These are phyloP conservation scores for Neoarthrinium moseri DNA, from an alignment of 2,329 filamentous ascomycete species.

Conservation along the genomic window DNA sequence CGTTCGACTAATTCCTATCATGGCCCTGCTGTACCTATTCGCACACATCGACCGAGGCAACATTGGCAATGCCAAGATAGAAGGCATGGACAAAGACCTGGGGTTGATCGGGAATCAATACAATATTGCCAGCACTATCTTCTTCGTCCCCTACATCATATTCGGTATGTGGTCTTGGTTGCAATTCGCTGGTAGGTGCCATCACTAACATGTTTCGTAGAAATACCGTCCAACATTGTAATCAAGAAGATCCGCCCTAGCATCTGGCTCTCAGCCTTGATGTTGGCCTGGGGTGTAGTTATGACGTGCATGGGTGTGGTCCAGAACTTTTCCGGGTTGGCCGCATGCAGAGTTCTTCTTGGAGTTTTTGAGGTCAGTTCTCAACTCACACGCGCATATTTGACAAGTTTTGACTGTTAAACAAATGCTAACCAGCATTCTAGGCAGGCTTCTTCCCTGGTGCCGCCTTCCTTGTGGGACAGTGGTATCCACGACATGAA, in stretches of 20 bases:
- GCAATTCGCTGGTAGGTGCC: constrained; percentile 33
- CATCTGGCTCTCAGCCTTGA: background rate
- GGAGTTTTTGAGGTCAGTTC: constrained; percentile 35
- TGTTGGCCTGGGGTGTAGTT: constrained; percentile 11
- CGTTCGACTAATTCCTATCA: constrained; percentile 20
- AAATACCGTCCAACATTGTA: constrained; percentile 28
- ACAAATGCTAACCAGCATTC: no score
- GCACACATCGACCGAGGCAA: constrained; percentile 25
- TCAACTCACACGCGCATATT: no score
- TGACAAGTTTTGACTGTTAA: no score
- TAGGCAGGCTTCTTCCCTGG: constrained; percentile 27
- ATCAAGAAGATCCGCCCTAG: constrained; percentile 17
- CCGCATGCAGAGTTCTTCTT: constrained; percentile 27
- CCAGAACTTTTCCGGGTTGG: constrained; percentile 22
- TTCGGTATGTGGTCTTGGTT: no score
- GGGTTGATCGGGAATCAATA: constrained; percentile 26
- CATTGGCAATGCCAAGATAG: constrained; percentile 29
- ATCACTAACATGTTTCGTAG: constrained; percentile 41
- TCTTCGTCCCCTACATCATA: constrained; percentile 30
- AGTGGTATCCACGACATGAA: constrained; percentile 33
- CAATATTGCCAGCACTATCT: constrained; percentile 22
- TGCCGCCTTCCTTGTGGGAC: constrained; percentile 30
- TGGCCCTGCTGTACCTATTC: constrained; percentile 23
- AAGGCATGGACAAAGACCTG: constrained; percentile 30
- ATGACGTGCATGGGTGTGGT: constrained; percentile 27